Base-by-base conservation (phyloP, 75 land plant species). In the Sequoiadendron giganteum region DNA sequence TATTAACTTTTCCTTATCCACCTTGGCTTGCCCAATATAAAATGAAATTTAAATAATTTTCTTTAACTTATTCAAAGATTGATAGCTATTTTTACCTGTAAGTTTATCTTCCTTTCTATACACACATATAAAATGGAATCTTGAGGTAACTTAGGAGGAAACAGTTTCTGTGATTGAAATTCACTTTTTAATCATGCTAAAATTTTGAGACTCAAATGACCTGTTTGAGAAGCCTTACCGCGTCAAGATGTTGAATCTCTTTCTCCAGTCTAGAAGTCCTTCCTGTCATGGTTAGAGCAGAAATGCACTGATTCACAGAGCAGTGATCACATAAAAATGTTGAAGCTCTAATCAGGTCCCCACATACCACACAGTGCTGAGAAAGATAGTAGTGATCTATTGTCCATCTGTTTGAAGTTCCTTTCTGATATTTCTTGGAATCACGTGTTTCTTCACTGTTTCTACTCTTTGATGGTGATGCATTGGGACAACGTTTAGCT, bases 301-400 rank as follows among this genome's bases (percentile, higher is more conserved):
- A 89, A 56, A 92, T 86, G 45, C 88, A 72, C 73, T 88, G 91
- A 39, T 93, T 91, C 78, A 68, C 84, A 3, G 88, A 92, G 84
- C 99, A 98, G 42, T 86, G 83, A 10, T 85, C 86, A 89, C 99
- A 98, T 28, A 95, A 32, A 85, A 89, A 89, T 14, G 87, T 56
- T 36, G 93, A 89, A 38, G 87, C 90, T 55, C 91, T 93, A 89
- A 89, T 92, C 77, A 96, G 86, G 83, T 94, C 94, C 78, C 97
- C 99, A 88, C 99, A 98, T 0, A 98, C 86, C 21, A 91, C 75
- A 87, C 99, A 98, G 72, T 98, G 96, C 68, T 92, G 93, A 18
- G 98, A 96, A 1, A 89, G 87, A 87, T 98, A 98, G 87, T 98
- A 98, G 58, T 87, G 93, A 88, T 98, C 99, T 75, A 98, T 98